Conservation (phyloP, 2,329 filamentous ascomycete genomes). For the Bipolaris sorokiniana region DNA sequence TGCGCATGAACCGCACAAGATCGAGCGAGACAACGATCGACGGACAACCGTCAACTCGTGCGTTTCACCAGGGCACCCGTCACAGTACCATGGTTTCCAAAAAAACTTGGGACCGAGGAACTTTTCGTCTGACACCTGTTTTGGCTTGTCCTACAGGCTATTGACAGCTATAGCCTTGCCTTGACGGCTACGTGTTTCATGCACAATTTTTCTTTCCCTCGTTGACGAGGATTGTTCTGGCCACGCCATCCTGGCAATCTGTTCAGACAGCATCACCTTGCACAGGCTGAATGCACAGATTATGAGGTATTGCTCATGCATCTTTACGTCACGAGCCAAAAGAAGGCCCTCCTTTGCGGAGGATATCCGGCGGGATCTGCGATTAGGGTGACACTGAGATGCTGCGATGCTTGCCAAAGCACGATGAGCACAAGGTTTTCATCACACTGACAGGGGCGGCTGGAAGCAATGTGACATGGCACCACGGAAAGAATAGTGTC, state of each 20-base stretch:
- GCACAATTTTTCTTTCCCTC: background rate
- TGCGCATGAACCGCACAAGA: constrained; percentile 6
- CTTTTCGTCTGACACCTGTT: constrained; percentile 12
- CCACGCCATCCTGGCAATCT: constrained; percentile 5
- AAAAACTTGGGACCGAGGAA: constrained; percentile 5
- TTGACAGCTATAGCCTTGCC: constrained; percentile 6
- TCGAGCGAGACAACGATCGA: constrained; percentile 2
- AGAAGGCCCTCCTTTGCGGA: constrained; percentile 1
- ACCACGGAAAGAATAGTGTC: background rate
- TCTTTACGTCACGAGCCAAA: constrained; percentile 5
- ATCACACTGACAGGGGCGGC: constrained; percentile 3
- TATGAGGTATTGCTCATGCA: constrained; percentile 5
- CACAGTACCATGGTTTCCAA: constrained; percentile 5
- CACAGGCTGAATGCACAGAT: constrained; percentile 2
- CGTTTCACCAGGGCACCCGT: constrained; percentile 7
- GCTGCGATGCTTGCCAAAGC: constrained; percentile 3
- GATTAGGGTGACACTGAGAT: constrained; percentile 10
- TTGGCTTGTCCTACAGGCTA: constrained; percentile 10
- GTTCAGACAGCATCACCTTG: constrained; percentile 1
- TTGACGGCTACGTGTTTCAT: constrained; percentile 11
- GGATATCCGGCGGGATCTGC: constrained; percentile 10
- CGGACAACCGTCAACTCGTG: constrained; percentile 8
- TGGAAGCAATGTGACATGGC: background rate
- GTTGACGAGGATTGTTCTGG: background rate
- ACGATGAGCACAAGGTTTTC: background rate